phyloP scores from a whole-genome alignment of 2,329 filamentous ascomycete species.

The Dissoconium aciculare region DNA sequence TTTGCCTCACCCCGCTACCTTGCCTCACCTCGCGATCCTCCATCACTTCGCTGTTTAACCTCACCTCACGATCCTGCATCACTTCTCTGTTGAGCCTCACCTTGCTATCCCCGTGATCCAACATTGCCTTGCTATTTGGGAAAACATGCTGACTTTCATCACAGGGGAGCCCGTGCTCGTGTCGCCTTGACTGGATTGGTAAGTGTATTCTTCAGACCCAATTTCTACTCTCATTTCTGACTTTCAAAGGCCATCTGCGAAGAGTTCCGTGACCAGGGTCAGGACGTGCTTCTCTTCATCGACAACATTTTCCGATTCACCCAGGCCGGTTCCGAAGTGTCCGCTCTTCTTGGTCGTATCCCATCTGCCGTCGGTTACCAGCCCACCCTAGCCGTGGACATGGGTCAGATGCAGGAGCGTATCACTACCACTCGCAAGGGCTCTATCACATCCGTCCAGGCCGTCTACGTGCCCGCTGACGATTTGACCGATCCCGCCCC shows the following conservation, averaged over 20 bases:
- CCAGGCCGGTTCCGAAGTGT: slow-evolving; percentile 99
- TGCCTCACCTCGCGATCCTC: too few relatives aligned
- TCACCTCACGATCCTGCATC: too few relatives aligned
- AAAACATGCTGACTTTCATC: too few relatives aligned
- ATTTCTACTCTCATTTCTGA: slow-evolving; percentile 1
- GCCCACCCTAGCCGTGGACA: slow-evolving; percentile 94
- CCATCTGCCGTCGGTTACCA: slow-evolving; percentile 99
- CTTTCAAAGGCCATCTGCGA: too few relatives aligned
- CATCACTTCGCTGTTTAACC: too few relatives aligned
- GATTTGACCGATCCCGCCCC: slow-evolving; percentile 99
- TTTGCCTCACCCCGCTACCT: too few relatives aligned
- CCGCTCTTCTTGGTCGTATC: slow-evolving; percentile 96
- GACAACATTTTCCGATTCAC: slow-evolving; percentile 99
- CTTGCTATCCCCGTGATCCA: too few relatives aligned
- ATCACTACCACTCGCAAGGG: slow-evolving; percentile 99
- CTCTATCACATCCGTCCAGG: slow-evolving; percentile 99
- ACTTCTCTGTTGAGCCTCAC: too few relatives aligned
- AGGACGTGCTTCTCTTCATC: slow-evolving; percentile 98
- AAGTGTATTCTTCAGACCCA: slow-evolving; percentile 3
- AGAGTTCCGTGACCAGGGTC: slow-evolving; percentile 51
- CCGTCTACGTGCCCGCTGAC: slow-evolving; percentile 99
- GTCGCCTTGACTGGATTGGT: slow-evolving; percentile 84
- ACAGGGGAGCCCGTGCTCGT: slow-evolving; percentile 99
- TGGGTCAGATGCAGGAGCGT: slow-evolving; percentile 99
- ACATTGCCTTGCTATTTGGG: too few relatives aligned